Percentiles rank a stretch among this genome's conserved stretches.
Evolutionary conservation across 441 rosid genomes (phyloP).

Genomic region (Mallotus japonicus): DNA sequence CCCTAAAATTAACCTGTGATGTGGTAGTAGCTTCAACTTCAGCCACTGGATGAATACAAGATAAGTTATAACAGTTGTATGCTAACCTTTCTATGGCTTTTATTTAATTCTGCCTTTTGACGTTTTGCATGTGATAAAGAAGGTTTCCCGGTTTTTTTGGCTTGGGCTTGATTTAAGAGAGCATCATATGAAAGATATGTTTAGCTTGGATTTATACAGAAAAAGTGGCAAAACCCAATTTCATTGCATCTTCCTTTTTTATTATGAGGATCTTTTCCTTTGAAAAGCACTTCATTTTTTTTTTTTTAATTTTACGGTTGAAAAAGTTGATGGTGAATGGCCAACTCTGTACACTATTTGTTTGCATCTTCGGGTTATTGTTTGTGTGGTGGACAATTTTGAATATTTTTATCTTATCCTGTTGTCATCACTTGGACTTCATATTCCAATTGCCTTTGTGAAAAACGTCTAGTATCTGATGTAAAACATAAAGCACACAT

Average conservation of each 20-base stretch:
- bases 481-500: neutral
- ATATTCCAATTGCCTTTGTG: conserved; percentile 10
- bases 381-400: conserved; percentile 12
- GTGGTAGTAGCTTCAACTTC: neutral
- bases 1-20: too few species aligned
- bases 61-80: neutral
- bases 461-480: conserved; percentile 4
- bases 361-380: conserved; percentile 1
- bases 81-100: neutral
- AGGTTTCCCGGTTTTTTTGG: too few species aligned
- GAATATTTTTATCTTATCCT: conserved; percentile 24
- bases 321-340: conserved; percentile 15
- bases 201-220: conserved; percentile 17
- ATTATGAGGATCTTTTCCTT: conserved; percentile 21
- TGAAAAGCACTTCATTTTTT: conserved; percentile 13
- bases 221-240: conserved; percentile 20
- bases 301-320: neutral
- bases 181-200: conserved; percentile 23
- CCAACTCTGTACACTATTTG: neutral
- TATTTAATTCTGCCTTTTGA: neutral
- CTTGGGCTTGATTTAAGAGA: conserved; percentile 16
- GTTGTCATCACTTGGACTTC: conserved; percentile 9
- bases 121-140: conserved; percentile 14
- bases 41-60: neutral
- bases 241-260: conserved; percentile 17